These are phyloP conservation scores for Hypoxylon sp. DNA, from an alignment of 2,329 filamentous ascomycete species.

Conservation along the genomic window DNA sequence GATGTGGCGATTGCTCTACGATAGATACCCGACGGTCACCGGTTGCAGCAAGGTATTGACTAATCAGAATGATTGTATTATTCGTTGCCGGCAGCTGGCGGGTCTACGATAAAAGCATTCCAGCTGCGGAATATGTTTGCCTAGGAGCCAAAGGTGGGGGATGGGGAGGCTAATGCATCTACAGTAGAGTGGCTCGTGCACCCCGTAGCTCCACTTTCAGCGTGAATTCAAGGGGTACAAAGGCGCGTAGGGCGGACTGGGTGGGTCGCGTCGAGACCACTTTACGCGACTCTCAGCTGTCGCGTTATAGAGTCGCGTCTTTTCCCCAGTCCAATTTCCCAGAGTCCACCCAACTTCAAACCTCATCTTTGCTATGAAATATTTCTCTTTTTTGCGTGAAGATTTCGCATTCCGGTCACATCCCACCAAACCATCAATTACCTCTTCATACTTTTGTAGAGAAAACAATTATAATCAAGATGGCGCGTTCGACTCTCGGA, in stretches of 20 bases:
- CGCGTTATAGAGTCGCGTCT: constrained; percentile 42
- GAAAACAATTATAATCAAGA: constrained; percentile 30
- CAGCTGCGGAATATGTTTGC: constrained; percentile 30
- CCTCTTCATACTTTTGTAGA: constrained; percentile 18
- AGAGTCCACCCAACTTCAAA: constrained; percentile 10
- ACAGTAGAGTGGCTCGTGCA: not conserved
- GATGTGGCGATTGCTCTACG: constrained; percentile 20
- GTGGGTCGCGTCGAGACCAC: constrained; percentile 37
- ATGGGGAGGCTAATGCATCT: constrained; percentile 23
- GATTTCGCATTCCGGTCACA: constrained; percentile 8
- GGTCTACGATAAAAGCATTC: constrained; percentile 13
- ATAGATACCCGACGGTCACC: constrained; percentile 15
- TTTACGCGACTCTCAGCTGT: constrained; percentile 45
- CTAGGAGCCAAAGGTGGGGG: constrained; percentile 25
- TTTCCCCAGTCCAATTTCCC: constrained; percentile 10
- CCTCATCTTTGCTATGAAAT: constrained; percentile 24
- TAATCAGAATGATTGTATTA: constrained; percentile 6
- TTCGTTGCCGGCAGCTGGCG: constrained; percentile 20
- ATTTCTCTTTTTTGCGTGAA: constrained; percentile 12
- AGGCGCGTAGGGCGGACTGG: not conserved
- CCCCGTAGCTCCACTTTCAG: not conserved
- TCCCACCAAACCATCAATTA: constrained; percentile 6
- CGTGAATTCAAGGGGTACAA: not conserved
- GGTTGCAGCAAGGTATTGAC: constrained; percentile 7
- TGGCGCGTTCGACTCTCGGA: constrained; percentile 56